Percentiles rank a stretch among this genome's conserved stretches.
These are phyloP conservation scores for Pythium monospermum DNA, from an alignment of 352 stramenopile species.

Conservation along the genomic window DNA sequence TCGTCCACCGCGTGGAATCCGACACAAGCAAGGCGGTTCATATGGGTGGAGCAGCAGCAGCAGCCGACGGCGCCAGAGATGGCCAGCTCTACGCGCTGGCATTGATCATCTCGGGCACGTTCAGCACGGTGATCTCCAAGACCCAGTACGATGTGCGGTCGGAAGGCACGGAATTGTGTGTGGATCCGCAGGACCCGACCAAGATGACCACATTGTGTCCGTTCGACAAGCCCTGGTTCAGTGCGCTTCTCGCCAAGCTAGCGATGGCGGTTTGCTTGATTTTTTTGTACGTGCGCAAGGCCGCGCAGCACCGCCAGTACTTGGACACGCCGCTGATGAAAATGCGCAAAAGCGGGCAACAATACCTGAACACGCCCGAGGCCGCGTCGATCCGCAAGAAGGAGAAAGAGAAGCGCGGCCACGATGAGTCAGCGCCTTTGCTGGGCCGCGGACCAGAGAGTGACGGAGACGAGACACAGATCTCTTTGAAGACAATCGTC, in stretches of 20 bases:
- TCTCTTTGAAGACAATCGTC: slow-evolving; percentile 46
- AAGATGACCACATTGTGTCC: slow-evolving; percentile 45
- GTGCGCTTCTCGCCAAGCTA: slow-evolving; percentile 76
- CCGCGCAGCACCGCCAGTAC: slow-evolving; percentile 41
- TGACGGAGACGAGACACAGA: slow-evolving; percentile 13
- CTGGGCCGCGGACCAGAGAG: slow-evolving; percentile 15
- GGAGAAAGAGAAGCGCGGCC: not conserved
- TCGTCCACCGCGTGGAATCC: no score
- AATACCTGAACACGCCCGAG: slow-evolving; percentile 54
- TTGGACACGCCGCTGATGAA: slow-evolving; percentile 61
- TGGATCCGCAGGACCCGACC: slow-evolving; percentile 27
- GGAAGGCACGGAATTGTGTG: slow-evolving; percentile 41
- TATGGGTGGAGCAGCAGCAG: no score
- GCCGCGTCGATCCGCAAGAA: slow-evolving; percentile 23
- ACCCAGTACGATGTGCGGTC: slow-evolving; percentile 64
- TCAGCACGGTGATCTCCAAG: slow-evolving; percentile 83
- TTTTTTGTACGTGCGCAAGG: slow-evolving; percentile 64
- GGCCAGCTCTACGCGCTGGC: slow-evolving; percentile 46
- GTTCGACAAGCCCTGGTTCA: slow-evolving; percentile 84
- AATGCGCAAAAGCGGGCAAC: slow-evolving; percentile 54
- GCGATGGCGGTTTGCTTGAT: slow-evolving; percentile 75
- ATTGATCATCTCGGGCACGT: slow-evolving; percentile 76
- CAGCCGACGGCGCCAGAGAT: no score
- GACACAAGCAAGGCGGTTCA: no score
- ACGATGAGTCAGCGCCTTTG: slow-evolving; percentile 29